Conservation (phyloP, 805 yeast genomes). For the Spencermartinsiella europaea region DNA sequence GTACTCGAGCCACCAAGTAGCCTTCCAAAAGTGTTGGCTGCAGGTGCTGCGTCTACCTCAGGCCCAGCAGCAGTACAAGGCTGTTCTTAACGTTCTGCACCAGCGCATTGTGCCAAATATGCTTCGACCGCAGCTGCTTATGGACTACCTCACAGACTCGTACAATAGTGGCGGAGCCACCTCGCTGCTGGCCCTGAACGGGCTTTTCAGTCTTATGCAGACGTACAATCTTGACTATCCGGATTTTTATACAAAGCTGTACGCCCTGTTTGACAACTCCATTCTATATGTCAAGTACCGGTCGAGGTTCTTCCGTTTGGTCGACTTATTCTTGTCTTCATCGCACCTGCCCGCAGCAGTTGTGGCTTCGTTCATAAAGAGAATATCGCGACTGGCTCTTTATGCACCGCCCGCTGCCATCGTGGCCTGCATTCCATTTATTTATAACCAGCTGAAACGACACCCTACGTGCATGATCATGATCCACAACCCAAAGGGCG, state of each 20-base stretch:
- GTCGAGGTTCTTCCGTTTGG: constrained; percentile 79
- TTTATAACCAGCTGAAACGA: constrained; percentile 80
- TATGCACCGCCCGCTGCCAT: constrained; percentile 84
- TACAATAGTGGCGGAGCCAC: constrained; percentile 59
- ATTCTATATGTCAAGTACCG: constrained; percentile 74
- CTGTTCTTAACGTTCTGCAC: constrained; percentile 65
- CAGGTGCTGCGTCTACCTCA: constrained; percentile 47
- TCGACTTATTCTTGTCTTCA: constrained; percentile 80
- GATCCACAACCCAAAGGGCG: constrained; percentile 48
- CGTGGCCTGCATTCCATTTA: constrained; percentile 82
- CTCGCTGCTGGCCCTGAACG: constrained; percentile 78
- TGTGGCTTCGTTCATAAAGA: constrained; percentile 85
- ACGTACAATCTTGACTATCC: constrained; percentile 85
- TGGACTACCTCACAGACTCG: constrained; percentile 92
- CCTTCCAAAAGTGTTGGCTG: constrained; percentile 69
- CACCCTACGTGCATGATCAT: constrained; percentile 93
- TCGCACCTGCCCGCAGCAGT: constrained; percentile 80
- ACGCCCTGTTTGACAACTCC: constrained; percentile 70
- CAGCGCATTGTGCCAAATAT: constrained; percentile 78
- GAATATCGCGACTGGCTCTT: constrained; percentile 66
- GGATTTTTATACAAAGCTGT: constrained; percentile 76
- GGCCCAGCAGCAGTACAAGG: constrained; percentile 55
- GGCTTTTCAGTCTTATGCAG: constrained; percentile 80
- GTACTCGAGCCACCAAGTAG: constrained; percentile 46
- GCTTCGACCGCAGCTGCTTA: constrained; percentile 70